These are phyloP conservation scores for Clavispora fructus DNA, from an alignment of 805 yeast genomes.

Conservation along the genomic window DNA sequence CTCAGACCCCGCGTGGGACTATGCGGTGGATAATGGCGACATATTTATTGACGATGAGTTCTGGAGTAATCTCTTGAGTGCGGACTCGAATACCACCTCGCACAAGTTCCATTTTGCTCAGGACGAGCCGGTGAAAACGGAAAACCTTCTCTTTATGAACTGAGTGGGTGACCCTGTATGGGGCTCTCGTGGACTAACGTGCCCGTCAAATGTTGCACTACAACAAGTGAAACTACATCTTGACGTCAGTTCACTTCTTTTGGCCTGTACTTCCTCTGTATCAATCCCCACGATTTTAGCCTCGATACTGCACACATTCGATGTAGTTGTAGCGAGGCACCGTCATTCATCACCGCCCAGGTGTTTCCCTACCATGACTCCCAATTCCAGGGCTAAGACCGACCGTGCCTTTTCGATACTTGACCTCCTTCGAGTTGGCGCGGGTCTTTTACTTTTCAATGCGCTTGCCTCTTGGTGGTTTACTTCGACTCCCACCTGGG, in stretches of 20 bases:
- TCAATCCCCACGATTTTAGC: background rate
- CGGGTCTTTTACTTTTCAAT: constrained; percentile 44
- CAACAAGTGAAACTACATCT: too few relatives aligned
- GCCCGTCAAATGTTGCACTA: too few relatives aligned
- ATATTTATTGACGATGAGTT: constrained; percentile 63
- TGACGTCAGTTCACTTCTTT: background rate
- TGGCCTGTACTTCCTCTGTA: background rate
- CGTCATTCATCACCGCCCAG: too few relatives aligned
- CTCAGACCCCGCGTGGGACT: constrained; percentile 11
- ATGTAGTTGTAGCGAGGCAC: too few relatives aligned
- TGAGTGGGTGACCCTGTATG: background rate
- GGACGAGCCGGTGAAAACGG: constrained; percentile 9
- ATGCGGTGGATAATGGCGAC: constrained; percentile 36
- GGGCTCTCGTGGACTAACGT: too few relatives aligned
- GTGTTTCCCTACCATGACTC: background rate
- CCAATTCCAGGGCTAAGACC: background rate
- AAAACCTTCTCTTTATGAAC: constrained; percentile 7
- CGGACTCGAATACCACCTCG: constrained; percentile 28
- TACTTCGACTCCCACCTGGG: constrained; percentile 59
- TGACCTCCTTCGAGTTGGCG: constrained; percentile 40
- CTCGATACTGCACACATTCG: background rate
- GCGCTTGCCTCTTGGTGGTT: constrained; percentile 51
- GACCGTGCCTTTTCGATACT: constrained; percentile 12
- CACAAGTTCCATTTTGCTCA: constrained; percentile 32
- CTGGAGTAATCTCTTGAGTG: constrained; percentile 55